Evolutionary conservation across 768 basidiomycete genomes (phyloP), one percentile per base, ranked within the genome.

Genomic region (Mycena sanguinolenta): DNA sequence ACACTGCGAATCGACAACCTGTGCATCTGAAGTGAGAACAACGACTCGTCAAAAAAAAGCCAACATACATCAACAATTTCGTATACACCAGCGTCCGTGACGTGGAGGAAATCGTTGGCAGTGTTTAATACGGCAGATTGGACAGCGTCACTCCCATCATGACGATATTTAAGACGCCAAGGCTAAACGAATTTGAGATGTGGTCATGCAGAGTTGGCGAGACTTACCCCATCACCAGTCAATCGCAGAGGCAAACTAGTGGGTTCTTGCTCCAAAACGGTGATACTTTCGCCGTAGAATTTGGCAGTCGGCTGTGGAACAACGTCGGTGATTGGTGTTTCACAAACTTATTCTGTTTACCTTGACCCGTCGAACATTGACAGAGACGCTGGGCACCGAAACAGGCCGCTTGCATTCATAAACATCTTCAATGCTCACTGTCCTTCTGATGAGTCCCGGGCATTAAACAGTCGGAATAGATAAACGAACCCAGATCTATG

Each of bases 1-100:
- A 77, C 97, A 99, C 80, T 94, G 92, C 1, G 90, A 89, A 77
- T 98, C 98, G 9, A 85, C 79, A 50, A 99, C 90, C 92, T 95
- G 73, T 19, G 83, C 81, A 32, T 34, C 27, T 85, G 70, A 14
- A 65, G 61, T 70, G 60, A 69, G 58, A 32, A 52, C 54, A 52
- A 25, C 27, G 49, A 10, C 38, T 36, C 1, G 28, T 38, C 25
- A 53, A n/a, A 32, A 57, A 25, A n/a, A n/a, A 42, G 69, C 42
- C 12, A 32, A 79, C 85, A 69, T 68, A 92, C 95, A 70, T 88
- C 89, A 21, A 91, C 58, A 57, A 98, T 85, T 70, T 94, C 90
- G 74, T 95, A 97, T 4, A 84, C 75, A 1, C 96, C 96, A 65
- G 87, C 88, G n/a, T 90, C 84, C n/a, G 82, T 85, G n/a, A 96